Conservation (phyloP, 2,329 filamentous ascomycete species). For the Colletotrichum phormii region DNA sequence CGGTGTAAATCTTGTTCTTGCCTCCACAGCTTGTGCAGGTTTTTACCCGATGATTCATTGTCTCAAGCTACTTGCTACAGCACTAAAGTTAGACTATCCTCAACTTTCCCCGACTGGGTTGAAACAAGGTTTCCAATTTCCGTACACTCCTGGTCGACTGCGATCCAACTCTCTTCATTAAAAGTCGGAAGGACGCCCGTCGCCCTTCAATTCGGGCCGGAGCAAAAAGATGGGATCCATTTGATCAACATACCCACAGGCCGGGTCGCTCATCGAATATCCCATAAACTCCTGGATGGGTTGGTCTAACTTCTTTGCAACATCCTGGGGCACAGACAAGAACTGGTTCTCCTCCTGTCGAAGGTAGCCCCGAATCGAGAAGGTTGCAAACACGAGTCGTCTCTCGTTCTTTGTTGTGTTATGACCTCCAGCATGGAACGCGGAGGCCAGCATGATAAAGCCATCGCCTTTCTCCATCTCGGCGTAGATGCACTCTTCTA, state of each 20-base stretch:
- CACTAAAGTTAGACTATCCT: no score
- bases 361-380: constrained; percentile 21
- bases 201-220: constrained; percentile 21
- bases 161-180: neutral
- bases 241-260: constrained; percentile 28
- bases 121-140: neutral
- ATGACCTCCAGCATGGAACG: constrained; percentile 40
- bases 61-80: no score
- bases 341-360: constrained; percentile 32
- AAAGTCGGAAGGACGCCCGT: constrained; percentile 18
- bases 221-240: constrained; percentile 26
- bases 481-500: constrained; percentile 33
- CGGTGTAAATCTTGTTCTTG: neutral
- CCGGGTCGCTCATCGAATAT: constrained; percentile 24
- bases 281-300: constrained; percentile 27
- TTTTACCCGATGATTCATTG: neutral
- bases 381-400: constrained; percentile 25
- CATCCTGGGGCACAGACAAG: constrained; percentile 11
- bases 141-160: neutral
- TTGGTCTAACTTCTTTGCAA: constrained; percentile 9
- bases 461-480: constrained; percentile 41
- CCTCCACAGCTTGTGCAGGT: neutral
- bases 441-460: constrained; percentile 41
- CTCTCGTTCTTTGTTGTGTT: constrained; percentile 37
- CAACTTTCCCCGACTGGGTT: no score